Conservation (phyloP, 306 rosid species). For the Lathyrus tuberosus region DNA sequence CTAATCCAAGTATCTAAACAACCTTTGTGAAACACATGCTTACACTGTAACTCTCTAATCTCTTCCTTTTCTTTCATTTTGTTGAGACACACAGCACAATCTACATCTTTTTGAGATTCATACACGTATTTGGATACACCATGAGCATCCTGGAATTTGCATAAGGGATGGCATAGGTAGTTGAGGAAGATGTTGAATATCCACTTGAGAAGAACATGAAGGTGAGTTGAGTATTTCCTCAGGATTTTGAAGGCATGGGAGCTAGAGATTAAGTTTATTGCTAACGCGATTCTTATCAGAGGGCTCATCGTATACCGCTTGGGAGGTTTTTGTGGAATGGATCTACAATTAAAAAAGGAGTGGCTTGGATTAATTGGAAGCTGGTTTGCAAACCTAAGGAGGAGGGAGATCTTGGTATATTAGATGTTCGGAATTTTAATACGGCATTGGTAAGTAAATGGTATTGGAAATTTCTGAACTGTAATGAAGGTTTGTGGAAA, state of each 20-base stretch:
- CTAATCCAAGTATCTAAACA: constrained; percentile 56
- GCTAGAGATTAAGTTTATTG: constrained; percentile 11
- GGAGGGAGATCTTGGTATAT: too few species aligned
- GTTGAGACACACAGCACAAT: constrained; percentile 57
- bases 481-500: too few species aligned
- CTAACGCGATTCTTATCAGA: constrained; percentile 19
- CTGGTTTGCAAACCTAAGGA: too few species aligned
- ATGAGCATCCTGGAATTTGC: not conserved
- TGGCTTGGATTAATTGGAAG: too few species aligned
- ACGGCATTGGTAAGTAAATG: too few species aligned
- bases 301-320: constrained; percentile 6
- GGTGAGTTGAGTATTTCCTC: not conserved
- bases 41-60: constrained; percentile 46
- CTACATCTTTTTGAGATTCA: constrained; percentile 1
- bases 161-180: not conserved
- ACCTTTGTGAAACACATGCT: constrained; percentile 48
- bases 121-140: not conserved
- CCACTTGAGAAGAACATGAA: not conserved
- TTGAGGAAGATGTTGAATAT: not conserved
- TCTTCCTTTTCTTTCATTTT: constrained; percentile 53
- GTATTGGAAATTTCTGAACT: too few species aligned
- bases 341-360: too few species aligned
- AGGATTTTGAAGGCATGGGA: not conserved
- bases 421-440: too few species aligned
- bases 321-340: constrained; percentile 2